Evolutionary conservation across 2,329 filamentous ascomycete species (phyloP).

Genomic region (Colletotrichum truncatum): DNA sequence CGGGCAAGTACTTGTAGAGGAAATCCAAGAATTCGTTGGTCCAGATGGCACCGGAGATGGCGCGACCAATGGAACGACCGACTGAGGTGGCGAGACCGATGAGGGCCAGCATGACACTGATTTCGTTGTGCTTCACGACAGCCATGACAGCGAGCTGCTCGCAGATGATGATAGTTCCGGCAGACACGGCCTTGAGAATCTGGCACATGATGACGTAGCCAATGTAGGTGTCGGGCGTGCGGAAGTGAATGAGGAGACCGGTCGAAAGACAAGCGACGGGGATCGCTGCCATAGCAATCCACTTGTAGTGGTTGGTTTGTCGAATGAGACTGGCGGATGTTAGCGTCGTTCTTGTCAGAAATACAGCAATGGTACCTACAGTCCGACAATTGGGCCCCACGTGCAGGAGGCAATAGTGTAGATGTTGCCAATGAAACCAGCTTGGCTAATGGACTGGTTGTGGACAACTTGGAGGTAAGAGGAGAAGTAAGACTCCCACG

Average conservation of each 20-base stretch:
- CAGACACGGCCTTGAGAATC: slow-evolving; percentile 51
- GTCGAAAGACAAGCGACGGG: slow-evolving; percentile 41
- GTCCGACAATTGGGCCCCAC: slow-evolving; percentile 48
- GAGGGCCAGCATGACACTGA: slow-evolving; percentile 44
- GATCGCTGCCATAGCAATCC: slow-evolving; percentile 39
- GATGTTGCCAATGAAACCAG: slow-evolving; percentile 42
- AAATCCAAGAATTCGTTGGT: slow-evolving; percentile 46
- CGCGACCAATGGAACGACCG: slow-evolving; percentile 41
- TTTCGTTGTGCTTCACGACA: slow-evolving; percentile 40
- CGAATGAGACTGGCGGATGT: slow-evolving; percentile 50
- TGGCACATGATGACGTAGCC: slow-evolving; percentile 49
- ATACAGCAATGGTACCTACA: slow-evolving; percentile 31
- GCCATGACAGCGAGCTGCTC: slow-evolving; percentile 50
- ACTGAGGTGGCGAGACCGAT: slow-evolving; percentile 40
- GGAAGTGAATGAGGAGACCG: slow-evolving; percentile 46
- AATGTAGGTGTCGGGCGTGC: slow-evolving; percentile 39
- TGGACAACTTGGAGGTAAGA: slow-evolving; percentile 51
- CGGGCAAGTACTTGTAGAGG: slow-evolving; percentile 47
- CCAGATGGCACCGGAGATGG: slow-evolving; percentile 44
- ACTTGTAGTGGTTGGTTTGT: slow-evolving; percentile 42
- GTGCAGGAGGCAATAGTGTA: slow-evolving; percentile 49
- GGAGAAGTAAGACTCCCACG: slow-evolving; percentile 43
- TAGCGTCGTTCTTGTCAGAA: slow-evolving; percentile 38
- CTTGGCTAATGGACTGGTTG: slow-evolving; percentile 36
- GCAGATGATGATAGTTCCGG: slow-evolving; percentile 49